Evolutionary conservation across 2,329 filamentous ascomycete genomes (phyloP).

Genomic region (Ascochyta clinopodiicola): DNA sequence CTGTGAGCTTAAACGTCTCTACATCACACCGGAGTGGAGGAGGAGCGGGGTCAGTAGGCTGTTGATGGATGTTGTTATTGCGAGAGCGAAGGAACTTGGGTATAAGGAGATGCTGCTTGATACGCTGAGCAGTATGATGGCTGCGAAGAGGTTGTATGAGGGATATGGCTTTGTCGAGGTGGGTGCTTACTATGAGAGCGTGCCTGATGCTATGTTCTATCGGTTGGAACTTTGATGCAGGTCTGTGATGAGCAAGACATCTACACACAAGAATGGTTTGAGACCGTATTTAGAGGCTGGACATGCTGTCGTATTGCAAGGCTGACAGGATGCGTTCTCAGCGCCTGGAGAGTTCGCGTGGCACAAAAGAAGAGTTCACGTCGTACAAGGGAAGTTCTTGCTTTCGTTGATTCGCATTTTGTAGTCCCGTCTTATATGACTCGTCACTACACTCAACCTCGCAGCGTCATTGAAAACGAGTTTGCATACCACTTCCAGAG

Average conservation of each 20-base stretch:
- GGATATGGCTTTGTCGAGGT: conserved; percentile 60
- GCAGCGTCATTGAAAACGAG: too few relatives aligned
- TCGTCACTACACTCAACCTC: too few relatives aligned
- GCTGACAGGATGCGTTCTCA: too few relatives aligned
- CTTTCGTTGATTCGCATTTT: too few relatives aligned
- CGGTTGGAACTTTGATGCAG: conserved; percentile 37
- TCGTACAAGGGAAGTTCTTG: too few relatives aligned
- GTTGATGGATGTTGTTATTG: conserved; percentile 55
- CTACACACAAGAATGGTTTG: too few relatives aligned
- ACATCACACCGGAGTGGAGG: conserved; percentile 56
- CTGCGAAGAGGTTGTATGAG: conserved; percentile 59
- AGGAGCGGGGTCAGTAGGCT: conserved; percentile 58
- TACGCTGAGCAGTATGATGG: conserved; percentile 61
- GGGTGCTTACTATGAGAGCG: conserved; percentile 62
- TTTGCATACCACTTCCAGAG: too few relatives aligned
- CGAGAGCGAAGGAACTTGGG: conserved; percentile 54
- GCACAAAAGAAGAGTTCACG: too few relatives aligned
- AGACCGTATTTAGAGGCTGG: too few relatives aligned
- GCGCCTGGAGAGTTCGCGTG: too few relatives aligned
- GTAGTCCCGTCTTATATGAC: too few relatives aligned
- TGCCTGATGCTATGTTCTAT: conserved; percentile 62
- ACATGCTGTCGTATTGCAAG: too few relatives aligned
- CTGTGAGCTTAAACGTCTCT: conserved; percentile 67
- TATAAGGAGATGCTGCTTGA: conserved; percentile 63
- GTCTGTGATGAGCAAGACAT: not conserved